phyloP scores from a whole-genome alignment of 106 monocot genomes.

The Hemerocallis citrina region DNA sequence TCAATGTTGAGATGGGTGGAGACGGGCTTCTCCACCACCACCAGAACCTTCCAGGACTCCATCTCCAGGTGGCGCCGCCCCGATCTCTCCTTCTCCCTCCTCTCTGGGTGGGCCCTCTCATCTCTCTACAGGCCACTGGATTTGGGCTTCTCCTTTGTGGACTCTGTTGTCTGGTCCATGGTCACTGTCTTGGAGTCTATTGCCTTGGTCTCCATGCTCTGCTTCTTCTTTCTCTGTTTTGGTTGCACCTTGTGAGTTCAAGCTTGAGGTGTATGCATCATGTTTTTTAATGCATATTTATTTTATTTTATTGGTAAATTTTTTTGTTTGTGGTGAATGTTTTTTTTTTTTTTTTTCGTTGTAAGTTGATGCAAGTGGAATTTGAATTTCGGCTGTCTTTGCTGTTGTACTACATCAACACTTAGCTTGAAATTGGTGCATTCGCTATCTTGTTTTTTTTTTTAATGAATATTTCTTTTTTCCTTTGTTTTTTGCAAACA shows the following conservation, averaged over 20 bases:
- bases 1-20: neutral
- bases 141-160: conserved; percentile 7
- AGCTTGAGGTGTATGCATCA: too few relatives aligned
- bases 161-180: conserved; percentile 3
- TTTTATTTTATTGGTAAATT: too few relatives aligned
- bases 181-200: conserved; percentile 7
- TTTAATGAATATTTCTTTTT: too few relatives aligned
- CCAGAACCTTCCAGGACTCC: neutral
- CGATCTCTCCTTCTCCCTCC: neutral
- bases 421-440: too few relatives aligned
- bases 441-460: too few relatives aligned
- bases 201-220: conserved; percentile 2
- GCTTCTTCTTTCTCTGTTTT: conserved; percentile 10
- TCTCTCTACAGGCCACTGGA: neutral
- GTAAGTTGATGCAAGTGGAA: too few relatives aligned
- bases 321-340: too few relatives aligned
- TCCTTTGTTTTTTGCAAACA: too few relatives aligned
- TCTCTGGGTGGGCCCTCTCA: neutral
- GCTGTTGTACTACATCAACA: too few relatives aligned
- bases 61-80: neutral
- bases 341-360: too few relatives aligned
- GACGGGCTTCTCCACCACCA: neutral
- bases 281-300: too few relatives aligned
- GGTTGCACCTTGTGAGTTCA: conserved; percentile 9
- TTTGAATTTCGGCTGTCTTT: too few relatives aligned